These are phyloP conservation scores for Pharnaceum exiguum DNA, from an alignment of 148 eudicot species.

Conservation along the genomic window DNA sequence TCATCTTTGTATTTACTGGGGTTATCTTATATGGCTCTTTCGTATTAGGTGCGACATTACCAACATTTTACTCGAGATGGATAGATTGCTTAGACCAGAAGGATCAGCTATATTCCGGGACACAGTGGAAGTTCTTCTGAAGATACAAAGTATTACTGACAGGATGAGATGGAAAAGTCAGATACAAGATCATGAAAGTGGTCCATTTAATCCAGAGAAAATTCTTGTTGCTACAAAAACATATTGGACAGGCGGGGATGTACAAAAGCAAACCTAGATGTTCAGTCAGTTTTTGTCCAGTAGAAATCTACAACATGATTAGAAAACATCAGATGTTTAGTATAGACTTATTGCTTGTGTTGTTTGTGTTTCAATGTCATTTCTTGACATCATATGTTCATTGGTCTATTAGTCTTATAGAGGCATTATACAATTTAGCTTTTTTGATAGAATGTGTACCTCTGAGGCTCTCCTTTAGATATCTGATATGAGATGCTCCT, in stretches of 20 bases:
- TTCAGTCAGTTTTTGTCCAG: background rate
- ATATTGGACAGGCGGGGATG: conserved; percentile 70
- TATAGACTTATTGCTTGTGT: too few relatives aligned
- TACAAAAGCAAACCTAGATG: conserved; percentile 14
- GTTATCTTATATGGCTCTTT: background rate
- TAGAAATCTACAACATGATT: too few relatives aligned
- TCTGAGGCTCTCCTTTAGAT: too few relatives aligned
- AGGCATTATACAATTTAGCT: too few relatives aligned
- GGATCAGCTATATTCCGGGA: conserved; percentile 80
- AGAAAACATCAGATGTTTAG: too few relatives aligned
- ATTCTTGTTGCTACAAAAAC: conserved; percentile 63
- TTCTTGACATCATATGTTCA: too few relatives aligned
- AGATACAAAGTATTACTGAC: conserved; percentile 46
- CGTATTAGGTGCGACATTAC: conserved; percentile 62
- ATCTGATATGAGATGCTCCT: too few relatives aligned
- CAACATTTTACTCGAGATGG: conserved; percentile 74
- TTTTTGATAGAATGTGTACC: too few relatives aligned
- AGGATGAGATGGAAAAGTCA: conserved; percentile 72
- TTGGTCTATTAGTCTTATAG: too few relatives aligned
- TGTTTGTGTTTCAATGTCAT: too few relatives aligned
- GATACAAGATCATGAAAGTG: conserved; percentile 74
- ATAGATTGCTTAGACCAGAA: conserved; percentile 77
- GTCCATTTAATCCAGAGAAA: conserved; percentile 73
- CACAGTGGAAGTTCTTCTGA: conserved; percentile 54
- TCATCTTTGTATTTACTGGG: background rate